Base-by-base conservation (phyloP, 2,329 filamentous ascomycete genomes). In the Diaporthe vexans region DNA sequence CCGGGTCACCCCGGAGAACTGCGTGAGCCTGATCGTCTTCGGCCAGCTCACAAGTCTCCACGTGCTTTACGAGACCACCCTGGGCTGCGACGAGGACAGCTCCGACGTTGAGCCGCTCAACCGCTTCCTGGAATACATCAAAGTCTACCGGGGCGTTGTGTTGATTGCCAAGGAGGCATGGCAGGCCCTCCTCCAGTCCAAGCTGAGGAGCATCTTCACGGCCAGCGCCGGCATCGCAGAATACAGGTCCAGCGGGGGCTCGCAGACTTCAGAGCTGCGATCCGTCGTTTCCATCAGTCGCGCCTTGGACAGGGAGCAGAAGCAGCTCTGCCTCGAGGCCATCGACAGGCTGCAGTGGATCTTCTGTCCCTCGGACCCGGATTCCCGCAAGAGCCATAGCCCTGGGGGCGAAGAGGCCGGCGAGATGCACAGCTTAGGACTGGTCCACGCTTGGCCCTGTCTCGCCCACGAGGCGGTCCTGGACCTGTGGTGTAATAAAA, bases 61-160 rank as follows among this genome's bases (percentile, higher is more conserved):
- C 70, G 83, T 85, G 52, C 82, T 90, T 5, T 87, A 84, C 76
- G 87, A 90, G 71, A 84, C 84, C 2, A 80, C 89, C 11, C 46
- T 54, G 56, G n/a, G 33, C 2, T 74, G 76, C 4, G 81, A 84
- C 70, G 81, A 35, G 6, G 61, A 65, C 43, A 51, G 19, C 6
- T 15, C 85, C 54, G 81, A 81, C 21, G 86, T 88, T 51, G 80
- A 83, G 46, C 74, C 77, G 51, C 79, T 87, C 15, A 82, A 83
- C 51, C 79, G 82, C 15, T 86, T 86, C 71, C 78, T 84, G 24
- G 81, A 83, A n/a, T 86, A 84, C 67, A 77, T 86, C 21, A 79
- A 80, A 58, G 80, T 88, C 19, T 85, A 87, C 76, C 82, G 83
- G 7, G 86, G 86, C 33, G 82, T 88, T 21, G 82, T 82, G 21